Evolutionary conservation across 345 rosid species (phyloP), one percentile per base, ranked within the genome.

Genomic region (Pseudoturritis turrita): DNA sequence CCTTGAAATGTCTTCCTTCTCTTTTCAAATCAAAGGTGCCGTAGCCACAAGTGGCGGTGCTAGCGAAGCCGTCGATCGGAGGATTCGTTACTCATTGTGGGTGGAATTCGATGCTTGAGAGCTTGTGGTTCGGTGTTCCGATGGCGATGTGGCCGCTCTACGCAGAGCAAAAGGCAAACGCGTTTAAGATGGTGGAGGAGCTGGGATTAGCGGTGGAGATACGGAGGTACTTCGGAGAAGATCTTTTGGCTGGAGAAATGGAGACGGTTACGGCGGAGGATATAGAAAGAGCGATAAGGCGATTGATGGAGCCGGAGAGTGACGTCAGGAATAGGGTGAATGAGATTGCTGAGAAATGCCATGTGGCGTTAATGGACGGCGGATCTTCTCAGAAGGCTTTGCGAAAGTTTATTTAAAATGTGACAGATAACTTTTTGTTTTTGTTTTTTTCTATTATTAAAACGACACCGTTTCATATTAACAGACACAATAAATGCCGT

Each of bases 81-180:
- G 81, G 87, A 0, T 85, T 88, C 9, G 87, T 86, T 1, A 69
- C 91, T 4, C 89, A 88, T 56, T 85, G 89, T 7, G 96, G 90
- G 0, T 87, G 96, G 91, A 89, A 89, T 70, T 89, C 96, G 1
- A 64, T 60, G 1, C 59, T 87, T 2, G 91, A 89, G 77, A 77
- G 87, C 61, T 10, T 85, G 39, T 83, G 88, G 88, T 81, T 77
- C 12, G 86, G 84, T 5, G 87, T 87, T 13, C 88, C 86, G 8
- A 63, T 81, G 12, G 85, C 83, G 10, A 71, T 87, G 1, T 82
- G 87, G 87, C 91, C 91, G 9, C n/a, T n/a, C n/a, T n/a, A n/a
- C n/a, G n/a, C n/a, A n/a, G n/a, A n/a, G n/a, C n/a, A n/a, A n/a
- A n/a, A n/a, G n/a, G n/a, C n/a, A n/a, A n/a, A n/a, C n/a, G n/a